Evolutionary conservation across 306 rosid genomes (phyloP), one percentile per base, ranked within the genome.

Genomic region (Casuarina equisetifolia): DNA sequence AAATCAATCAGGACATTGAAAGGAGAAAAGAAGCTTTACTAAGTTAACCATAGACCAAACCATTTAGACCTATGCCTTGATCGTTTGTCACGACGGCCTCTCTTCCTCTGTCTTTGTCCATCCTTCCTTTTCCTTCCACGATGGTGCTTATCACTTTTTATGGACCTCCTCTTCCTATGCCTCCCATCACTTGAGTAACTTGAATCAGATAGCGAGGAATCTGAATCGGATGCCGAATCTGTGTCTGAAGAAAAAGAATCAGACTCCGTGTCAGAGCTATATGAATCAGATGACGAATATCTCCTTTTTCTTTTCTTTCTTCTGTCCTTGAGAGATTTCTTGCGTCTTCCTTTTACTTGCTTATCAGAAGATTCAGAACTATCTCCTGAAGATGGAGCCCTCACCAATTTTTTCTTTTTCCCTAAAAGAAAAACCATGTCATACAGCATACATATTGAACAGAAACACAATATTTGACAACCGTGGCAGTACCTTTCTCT

Each of bases 281-380:
- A 66, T 58, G 94, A 86, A 78, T 96, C 97, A 74, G 98, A 91
- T 35, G 94, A 83, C 49, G 92, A 86, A 80, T 91, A 87, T 89
- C 87, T 94, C 82, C 84, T 85, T 81, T 82, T 84, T 67, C 71
- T 40, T 36, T 70, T 88, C 89, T 85, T 92, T 69, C 80, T 90
- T 12, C 61, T 80, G 74, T 84, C 90, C 86, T 87, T 89, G 58
- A 79, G 67, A 67, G 90, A 75, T 78, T 80, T 87, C 79, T 88
- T 91, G 35, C 73, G 79, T 71, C 78, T 89, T 74, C 85, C 84
- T 82, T 87, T 84, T 73, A 86, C 74, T 73, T 83, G 85, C 87
- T 85, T 85, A 82, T 84, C 97, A 81, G 86, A 83, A 19, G 58
- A 51, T 51, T 72, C 58, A 8, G 90, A 84, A 77, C 87, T 85